These are phyloP conservation scores for Trichophyton mentagrophytes DNA, from an alignment of 2,329 filamentous ascomycete genomes.

Conservation along the genomic window DNA sequence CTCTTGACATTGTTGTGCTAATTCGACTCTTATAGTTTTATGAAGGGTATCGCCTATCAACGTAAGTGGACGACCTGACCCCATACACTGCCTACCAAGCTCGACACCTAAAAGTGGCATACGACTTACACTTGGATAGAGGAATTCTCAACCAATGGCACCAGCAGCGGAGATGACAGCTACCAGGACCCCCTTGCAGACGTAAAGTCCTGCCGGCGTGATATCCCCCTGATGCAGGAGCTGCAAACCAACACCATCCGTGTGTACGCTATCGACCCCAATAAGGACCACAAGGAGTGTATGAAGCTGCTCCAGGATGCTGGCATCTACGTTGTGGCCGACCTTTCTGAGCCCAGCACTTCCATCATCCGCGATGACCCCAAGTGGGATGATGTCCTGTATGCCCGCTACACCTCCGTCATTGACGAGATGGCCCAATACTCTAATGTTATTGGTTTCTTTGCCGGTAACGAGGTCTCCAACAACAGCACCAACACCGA, in stretches of 20 bases:
- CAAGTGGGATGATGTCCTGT: conserved; percentile 66
- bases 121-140: conserved; percentile 27
- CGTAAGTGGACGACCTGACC: conserved; percentile 26
- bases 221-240: conserved; percentile 66
- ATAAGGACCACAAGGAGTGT: conserved; percentile 63
- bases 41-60: conserved; percentile 93
- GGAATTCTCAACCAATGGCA: conserved; percentile 46
- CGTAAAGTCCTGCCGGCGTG: conserved; percentile 58
- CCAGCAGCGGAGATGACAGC: conserved; percentile 38
- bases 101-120: no score
- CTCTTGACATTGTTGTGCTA: conserved; percentile 5
- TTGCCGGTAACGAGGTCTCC: conserved; percentile 94
- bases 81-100: no score
- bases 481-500: conserved; percentile 79
- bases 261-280: conserved; percentile 83
- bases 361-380: conserved; percentile 80
- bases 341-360: conserved; percentile 64
- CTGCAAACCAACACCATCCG: conserved; percentile 86
- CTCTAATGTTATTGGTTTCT: conserved; percentile 90
- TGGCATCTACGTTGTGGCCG: conserved; percentile 90
- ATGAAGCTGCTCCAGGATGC: conserved; percentile 71
- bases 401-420: conserved; percentile 67
- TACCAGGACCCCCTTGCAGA: conserved; percentile 80
- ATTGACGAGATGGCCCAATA: conserved; percentile 71
- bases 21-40: conserved; percentile 43